phyloP scores from a whole-genome alignment of 2,329 filamentous ascomycete genomes.

The Kalmusia sp. region DNA sequence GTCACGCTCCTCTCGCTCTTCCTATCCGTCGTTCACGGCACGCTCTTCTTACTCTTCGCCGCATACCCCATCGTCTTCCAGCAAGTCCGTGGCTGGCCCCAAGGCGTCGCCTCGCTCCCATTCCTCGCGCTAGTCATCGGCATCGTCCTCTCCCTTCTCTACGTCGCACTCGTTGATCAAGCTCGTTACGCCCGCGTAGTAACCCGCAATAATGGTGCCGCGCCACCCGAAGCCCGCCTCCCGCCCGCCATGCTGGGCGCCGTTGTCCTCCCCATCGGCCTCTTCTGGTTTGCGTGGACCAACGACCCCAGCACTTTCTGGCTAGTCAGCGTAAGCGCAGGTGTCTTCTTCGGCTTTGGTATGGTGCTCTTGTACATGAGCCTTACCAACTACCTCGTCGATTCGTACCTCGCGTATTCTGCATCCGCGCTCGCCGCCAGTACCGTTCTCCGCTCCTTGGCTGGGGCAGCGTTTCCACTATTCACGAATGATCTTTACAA shows the following conservation, averaged over 20 bases:
- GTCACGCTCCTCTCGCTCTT: constrained; percentile 25
- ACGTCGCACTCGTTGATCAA: constrained; percentile 25
- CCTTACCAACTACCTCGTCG: constrained; percentile 72
- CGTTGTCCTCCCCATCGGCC: constrained; percentile 59
- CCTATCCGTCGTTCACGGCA: constrained; percentile 23
- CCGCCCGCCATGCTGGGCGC: constrained; percentile 66
- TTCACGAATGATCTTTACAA: constrained; percentile 56
- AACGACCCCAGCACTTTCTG: constrained; percentile 59
- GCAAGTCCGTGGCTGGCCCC: constrained; percentile 59
- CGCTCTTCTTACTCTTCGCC: constrained; percentile 47
- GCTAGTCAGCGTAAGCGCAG: constrained; percentile 60
- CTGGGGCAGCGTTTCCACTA: constrained; percentile 52
- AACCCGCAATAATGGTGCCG: constrained; percentile 53
- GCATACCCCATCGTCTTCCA: constrained; percentile 66
- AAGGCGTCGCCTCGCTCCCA: constrained; percentile 65
- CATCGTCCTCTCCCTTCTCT: constrained; percentile 47
- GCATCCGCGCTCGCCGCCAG: constrained; percentile 48
- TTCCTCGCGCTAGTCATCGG: constrained; percentile 68
- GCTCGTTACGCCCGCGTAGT: constrained; percentile 22
- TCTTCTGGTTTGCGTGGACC: constrained; percentile 45
- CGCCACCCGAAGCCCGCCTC: constrained; percentile 71
- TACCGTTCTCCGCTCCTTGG: constrained; percentile 54
- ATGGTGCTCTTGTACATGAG: constrained; percentile 45
- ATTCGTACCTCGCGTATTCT: constrained; percentile 62
- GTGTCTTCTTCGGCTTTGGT: constrained; percentile 54